Evolutionary conservation across 495 filamentous ascomycete species (phyloP).

Genomic region (Amniculicola lignicola): DNA sequence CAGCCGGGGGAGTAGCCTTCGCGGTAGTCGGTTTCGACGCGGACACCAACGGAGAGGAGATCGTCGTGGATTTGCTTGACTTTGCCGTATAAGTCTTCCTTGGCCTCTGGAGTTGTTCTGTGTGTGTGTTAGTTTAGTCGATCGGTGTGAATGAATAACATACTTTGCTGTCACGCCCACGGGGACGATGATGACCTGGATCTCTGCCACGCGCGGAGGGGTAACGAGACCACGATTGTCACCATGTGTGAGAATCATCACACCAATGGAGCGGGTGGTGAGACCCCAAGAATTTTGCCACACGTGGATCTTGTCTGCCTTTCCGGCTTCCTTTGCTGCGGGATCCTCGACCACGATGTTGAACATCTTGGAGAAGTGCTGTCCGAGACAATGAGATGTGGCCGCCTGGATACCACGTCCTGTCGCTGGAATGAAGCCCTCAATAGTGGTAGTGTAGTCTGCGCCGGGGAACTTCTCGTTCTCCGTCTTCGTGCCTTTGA

Average conservation of each 20-base stretch:
- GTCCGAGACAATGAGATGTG: constrained; percentile 89
- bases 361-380: constrained; percentile 99
- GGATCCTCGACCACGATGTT: constrained; percentile 95
- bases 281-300: constrained; percentile 99
- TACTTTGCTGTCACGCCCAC: constrained; percentile 75
- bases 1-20: constrained; percentile 88
- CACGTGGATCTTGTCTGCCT: constrained; percentile 67
- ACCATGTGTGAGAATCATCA: constrained; percentile 97
- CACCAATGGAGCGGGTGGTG: constrained; percentile 89
- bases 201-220: constrained; percentile 82
- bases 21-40: constrained; percentile 66
- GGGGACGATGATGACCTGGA: constrained; percentile 84
- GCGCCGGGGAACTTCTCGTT: constrained; percentile 98
- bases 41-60: constrained; percentile 45
- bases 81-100: constrained; percentile 64
- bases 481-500: constrained; percentile 84
- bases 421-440: constrained; percentile 91
- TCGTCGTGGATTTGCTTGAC: constrained; percentile 62
- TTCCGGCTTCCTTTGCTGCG: constrained; percentile 62
- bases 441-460: constrained; percentile 71
- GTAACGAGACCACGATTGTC: constrained; percentile 92
- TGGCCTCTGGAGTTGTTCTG: constrained; percentile 75
- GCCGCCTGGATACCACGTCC: constrained; percentile 95
- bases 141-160: neutral
- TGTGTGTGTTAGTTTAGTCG: neutral